Percentiles rank a stretch among this genome's conserved stretches.
Conservation (phyloP, 352 stramenopile genomes). For the Peronospora belbahrii region DNA sequence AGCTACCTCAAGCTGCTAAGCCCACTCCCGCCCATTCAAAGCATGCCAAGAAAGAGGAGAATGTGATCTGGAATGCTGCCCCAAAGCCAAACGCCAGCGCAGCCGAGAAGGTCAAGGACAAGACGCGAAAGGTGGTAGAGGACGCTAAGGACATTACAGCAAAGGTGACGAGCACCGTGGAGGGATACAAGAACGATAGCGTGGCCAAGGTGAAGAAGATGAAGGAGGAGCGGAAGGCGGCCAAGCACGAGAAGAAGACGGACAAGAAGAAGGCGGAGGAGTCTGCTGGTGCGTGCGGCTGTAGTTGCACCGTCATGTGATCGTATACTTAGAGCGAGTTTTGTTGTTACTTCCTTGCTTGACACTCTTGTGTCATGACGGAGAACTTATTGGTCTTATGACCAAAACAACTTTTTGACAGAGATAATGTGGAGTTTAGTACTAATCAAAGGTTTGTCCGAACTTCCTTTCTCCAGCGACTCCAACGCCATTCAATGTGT, state of each 20-base stretch:
- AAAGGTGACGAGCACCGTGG: conserved; percentile 38
- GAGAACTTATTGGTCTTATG: not conserved
- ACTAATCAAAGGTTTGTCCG: conserved; percentile 10
- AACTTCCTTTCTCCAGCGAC: conserved; percentile 5
- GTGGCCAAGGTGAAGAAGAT: conserved; percentile 54
- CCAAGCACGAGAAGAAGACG: conserved; percentile 38
- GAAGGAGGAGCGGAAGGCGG: conserved; percentile 40
- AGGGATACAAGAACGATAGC: conserved; percentile 68
- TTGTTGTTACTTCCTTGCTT: not conserved
- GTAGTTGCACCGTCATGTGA: conserved; percentile 63
- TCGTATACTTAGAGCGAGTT: not conserved
- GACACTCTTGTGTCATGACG: not conserved
- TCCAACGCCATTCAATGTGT: conserved; percentile 8
- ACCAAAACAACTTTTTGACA: conserved; percentile 10
- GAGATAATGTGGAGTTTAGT: conserved; percentile 11
- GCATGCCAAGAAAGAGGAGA: conserved; percentile 35
- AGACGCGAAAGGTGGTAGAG: conserved; percentile 33
- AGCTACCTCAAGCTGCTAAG: conserved; percentile 17
- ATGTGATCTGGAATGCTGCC: conserved; percentile 34
- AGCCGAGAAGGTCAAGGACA: conserved; percentile 40
- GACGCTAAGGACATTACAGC: conserved; percentile 36
- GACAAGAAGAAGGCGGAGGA: conserved; percentile 35
- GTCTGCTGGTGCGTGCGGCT: conserved; percentile 45
- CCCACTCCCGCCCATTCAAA: conserved; percentile 13
- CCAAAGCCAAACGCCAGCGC: conserved; percentile 31